Evolutionary conservation across 768 basidiomycete species (phyloP).

Genomic region (Calvatia gigantea): DNA sequence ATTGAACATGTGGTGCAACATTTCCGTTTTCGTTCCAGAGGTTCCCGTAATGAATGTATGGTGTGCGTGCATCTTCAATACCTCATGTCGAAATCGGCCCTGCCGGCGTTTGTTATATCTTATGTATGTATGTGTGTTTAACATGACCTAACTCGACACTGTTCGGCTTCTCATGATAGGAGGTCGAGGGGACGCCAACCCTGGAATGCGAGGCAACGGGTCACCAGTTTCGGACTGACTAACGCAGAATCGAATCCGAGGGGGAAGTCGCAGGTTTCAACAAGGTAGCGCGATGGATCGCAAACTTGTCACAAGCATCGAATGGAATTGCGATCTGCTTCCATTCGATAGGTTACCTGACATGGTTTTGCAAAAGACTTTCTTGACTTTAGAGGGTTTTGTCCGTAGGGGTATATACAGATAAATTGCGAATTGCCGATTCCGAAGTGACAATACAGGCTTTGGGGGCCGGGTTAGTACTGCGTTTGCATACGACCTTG

Average conservation of each 20-base stretch:
- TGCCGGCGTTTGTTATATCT: background rate
- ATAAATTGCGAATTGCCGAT: background rate
- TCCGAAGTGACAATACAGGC: background rate
- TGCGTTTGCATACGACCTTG: too few species aligned
- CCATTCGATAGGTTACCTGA: background rate
- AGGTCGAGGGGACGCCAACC: background rate
- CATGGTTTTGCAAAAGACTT: background rate
- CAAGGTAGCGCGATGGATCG: too few species aligned
- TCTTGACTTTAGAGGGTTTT: background rate
- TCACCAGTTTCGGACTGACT: background rate
- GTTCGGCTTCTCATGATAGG: slow-evolving; percentile 1
- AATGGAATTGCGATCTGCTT: background rate
- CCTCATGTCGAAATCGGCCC: background rate
- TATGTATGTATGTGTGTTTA: too few species aligned
- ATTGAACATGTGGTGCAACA: background rate
- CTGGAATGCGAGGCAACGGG: background rate
- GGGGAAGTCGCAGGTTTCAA: background rate
- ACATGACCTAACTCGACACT: background rate
- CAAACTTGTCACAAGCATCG: too few species aligned
- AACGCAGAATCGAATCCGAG: background rate
- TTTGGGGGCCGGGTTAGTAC: too few species aligned
- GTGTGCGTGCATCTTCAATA: background rate
- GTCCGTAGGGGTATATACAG: slow-evolving; percentile 1
- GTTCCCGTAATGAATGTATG: slow-evolving; percentile 1
- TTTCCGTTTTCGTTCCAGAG: background rate